These are phyloP conservation scores for Sclerotinia borealis DNA, from an alignment of 2,329 filamentous ascomycete genomes.

Conservation along the genomic window DNA sequence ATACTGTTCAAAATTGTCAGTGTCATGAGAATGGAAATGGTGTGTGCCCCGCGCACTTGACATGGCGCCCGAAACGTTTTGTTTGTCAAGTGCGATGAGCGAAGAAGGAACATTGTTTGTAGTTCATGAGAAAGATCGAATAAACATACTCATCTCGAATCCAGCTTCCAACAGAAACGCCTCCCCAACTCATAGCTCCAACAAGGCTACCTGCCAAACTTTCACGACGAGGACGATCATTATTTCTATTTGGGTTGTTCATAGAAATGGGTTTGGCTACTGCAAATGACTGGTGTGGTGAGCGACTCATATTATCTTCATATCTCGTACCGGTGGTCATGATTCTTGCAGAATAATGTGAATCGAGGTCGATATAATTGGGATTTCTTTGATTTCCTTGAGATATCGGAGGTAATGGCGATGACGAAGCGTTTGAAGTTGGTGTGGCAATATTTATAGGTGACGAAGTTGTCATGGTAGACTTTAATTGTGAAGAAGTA, in stretches of 20 bases:
- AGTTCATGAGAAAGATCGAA: background rate
- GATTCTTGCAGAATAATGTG: slow-evolving; percentile 39
- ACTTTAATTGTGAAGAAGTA: background rate
- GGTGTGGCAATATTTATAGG: slow-evolving; percentile 33
- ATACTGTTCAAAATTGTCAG: slow-evolving; percentile 52
- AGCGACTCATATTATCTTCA: slow-evolving; percentile 43
- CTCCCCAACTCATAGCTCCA: slow-evolving; percentile 94
- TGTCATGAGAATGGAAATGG: background rate
- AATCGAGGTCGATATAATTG: slow-evolving; percentile 27
- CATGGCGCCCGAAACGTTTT: background rate
- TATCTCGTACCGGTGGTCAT: slow-evolving; percentile 51
- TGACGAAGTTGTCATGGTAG: slow-evolving; percentile 30
- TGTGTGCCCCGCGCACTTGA: slow-evolving; percentile 1
- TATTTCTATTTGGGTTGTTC: slow-evolving; percentile 55
- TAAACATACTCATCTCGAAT: slow-evolving; percentile 91
- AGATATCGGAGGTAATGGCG: slow-evolving; percentile 38
- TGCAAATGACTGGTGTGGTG: slow-evolving; percentile 58
- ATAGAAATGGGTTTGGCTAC: slow-evolving; percentile 62
- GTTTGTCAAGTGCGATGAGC: background rate
- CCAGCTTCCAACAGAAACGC: slow-evolving; percentile 92
- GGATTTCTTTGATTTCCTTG: slow-evolving; percentile 24
- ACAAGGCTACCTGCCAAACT: slow-evolving; percentile 59
- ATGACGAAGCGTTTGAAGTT: slow-evolving; percentile 32
- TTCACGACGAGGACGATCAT: slow-evolving; percentile 53
- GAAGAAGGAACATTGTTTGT: background rate